Base-by-base conservation (phyloP, 1,284 basidiomycete species). In the Cryptococcus sp. region DNA sequence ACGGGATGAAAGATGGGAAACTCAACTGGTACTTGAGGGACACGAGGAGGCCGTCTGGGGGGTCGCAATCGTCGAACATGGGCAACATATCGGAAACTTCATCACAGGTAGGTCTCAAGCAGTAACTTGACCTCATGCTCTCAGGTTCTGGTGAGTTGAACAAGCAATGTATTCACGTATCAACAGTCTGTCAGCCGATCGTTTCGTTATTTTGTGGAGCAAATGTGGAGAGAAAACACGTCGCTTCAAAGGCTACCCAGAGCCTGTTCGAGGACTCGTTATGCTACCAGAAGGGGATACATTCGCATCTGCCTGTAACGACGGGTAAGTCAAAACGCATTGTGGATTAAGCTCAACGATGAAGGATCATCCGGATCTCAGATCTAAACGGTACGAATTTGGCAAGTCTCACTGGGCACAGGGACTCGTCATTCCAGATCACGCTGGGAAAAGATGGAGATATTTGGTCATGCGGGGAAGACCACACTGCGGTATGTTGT, bases 1-100 rank as follows among this genome's bases (percentile, higher is more conserved):
- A 8, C 53, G 42, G 14, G 46, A 52, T 10, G 60, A 43, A 3
- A 50, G 58, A 32, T 72, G 68, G 68, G 41, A 37, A 8, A 56
- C 55, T 4, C 56, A 63, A 5, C 8, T 57, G 3, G 55, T 65
- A 0, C 51, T 72, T 4, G 59, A 65, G n/a, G 70, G 64, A 4
- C 68, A 71, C 43, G 52, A 59, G 4, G 59, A 60, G n/a, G 70
- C 68, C 5, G 70, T 72, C 2, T 72, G 70, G 70, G 70, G 65
- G 7, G 65, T 70, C 0, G 55, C 57, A 4, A 52, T 62, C 8
- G 45, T 70, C 2, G 64, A 67, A 3, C 53, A 57, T 15, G 68
- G 68, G 4, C 47, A 56, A 0, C 43, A 59, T 4, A 56, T 47
- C 5, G 64, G 67, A 0, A 55, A 52, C 15, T 70, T 52, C 51